Evolutionary conservation across 2,329 filamentous ascomycete species (phyloP).

Genomic region (Ophiostoma ulmi): DNA sequence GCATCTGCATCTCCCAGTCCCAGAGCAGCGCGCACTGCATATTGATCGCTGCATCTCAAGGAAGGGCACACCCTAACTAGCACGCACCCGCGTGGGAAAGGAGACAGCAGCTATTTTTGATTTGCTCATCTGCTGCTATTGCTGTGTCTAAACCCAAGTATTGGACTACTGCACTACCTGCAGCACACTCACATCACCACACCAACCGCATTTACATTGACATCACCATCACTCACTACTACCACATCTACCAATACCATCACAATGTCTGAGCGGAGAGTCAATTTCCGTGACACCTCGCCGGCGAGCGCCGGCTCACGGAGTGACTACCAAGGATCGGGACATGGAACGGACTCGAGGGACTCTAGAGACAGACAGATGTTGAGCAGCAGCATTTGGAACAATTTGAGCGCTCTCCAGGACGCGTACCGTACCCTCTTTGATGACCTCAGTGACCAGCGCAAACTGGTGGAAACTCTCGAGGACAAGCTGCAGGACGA

Average conservation of each 20-base stretch:
- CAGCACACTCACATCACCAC: background rate
- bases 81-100: constrained; percentile 12
- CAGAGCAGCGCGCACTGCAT: background rate
- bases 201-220: background rate
- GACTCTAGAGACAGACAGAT: background rate
- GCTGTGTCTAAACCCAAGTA: constrained; percentile 7
- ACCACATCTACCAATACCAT: background rate
- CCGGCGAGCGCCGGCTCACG: constrained; percentile 5
- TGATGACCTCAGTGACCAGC: background rate
- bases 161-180: constrained; percentile 8
- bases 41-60: background rate
- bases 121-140: background rate
- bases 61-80: constrained; percentile 9
- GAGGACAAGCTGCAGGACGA: background rate
- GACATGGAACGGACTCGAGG: background rate
- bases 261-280: constrained; percentile 7
- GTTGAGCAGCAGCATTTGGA: background rate
- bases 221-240: background rate
- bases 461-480: background rate
- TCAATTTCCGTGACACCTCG: background rate
- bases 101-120: background rate
- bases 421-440: background rate
- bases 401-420: background rate
- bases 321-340: constrained; percentile 6
- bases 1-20: background rate